phyloP scores from a whole-genome alignment of 139 green algal genomes.

The Asterochloris erici region DNA sequence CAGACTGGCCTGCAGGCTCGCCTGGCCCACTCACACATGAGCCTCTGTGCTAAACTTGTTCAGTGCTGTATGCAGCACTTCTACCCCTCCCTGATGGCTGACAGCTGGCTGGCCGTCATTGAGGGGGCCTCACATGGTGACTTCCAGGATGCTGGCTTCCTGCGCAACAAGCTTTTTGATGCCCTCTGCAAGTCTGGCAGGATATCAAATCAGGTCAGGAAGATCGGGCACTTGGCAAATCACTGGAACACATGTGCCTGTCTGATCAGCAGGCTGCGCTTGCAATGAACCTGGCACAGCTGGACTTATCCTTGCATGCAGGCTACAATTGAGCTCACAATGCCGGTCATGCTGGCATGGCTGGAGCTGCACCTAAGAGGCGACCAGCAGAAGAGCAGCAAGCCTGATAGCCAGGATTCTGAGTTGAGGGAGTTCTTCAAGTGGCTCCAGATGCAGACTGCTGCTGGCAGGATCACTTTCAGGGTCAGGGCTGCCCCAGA shows the following conservation, averaged over 20 bases:
- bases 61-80: constrained; percentile 8
- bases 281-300: background rate
- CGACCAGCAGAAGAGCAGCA: background rate
- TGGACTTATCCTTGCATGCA: background rate
- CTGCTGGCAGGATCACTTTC: too few relatives aligned
- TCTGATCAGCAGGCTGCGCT: background rate
- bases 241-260: too few relatives aligned
- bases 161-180: constrained; percentile 40
- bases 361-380: constrained; percentile 14
- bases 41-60: background rate
- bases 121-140: constrained; percentile 29
- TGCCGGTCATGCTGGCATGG: constrained; percentile 21
- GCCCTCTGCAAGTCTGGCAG: constrained; percentile 28
- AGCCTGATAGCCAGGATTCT: too few relatives aligned
- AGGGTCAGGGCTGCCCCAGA: too few relatives aligned
- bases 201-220: constrained; percentile 4
- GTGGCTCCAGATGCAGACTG: too few relatives aligned
- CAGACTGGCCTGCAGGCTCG: too few relatives aligned
- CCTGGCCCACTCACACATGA: background rate
- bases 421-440: too few relatives aligned
- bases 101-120: constrained; percentile 28
- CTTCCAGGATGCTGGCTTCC: constrained; percentile 36
- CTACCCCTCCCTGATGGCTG: constrained; percentile 2
- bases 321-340: constrained; percentile 11
- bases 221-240: too few relatives aligned